These are phyloP conservation scores for Amorphotheca resinae DNA, from an alignment of 495 filamentous ascomycete species.

Conservation along the genomic window DNA sequence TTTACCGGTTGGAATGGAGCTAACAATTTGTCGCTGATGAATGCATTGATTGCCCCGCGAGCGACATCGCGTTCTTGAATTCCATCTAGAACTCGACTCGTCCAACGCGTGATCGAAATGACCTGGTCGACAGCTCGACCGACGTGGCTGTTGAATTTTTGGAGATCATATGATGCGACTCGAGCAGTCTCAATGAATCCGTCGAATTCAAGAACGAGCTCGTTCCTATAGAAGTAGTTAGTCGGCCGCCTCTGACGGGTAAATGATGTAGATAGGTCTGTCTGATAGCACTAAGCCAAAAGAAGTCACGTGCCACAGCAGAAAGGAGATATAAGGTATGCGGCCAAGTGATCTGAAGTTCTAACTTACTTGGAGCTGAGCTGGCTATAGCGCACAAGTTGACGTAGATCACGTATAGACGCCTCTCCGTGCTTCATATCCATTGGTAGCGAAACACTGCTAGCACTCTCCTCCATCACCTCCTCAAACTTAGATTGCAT, in stretches of 20 bases:
- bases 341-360: slow-evolving; percentile 17
- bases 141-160: slow-evolving; percentile 55
- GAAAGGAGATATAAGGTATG: slow-evolving; percentile 14
- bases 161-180: slow-evolving; percentile 42
- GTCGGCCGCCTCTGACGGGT: background rate
- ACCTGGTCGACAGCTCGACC: slow-evolving; percentile 57
- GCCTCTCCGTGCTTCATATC: slow-evolving; percentile 62
- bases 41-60: slow-evolving; percentile 27
- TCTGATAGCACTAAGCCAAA: background rate
- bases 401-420: slow-evolving; percentile 59
- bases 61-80: slow-evolving; percentile 28
- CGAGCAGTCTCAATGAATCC: slow-evolving; percentile 50
- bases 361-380: slow-evolving; percentile 18
- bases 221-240: slow-evolving; percentile 30
- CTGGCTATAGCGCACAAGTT: slow-evolving; percentile 35
- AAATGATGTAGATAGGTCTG: slow-evolving; percentile 24
- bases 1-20: slow-evolving; percentile 43
- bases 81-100: slow-evolving; percentile 38
- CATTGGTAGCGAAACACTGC: slow-evolving; percentile 46
- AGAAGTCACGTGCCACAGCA: background rate
- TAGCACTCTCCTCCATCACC: slow-evolving; percentile 46
- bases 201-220: slow-evolving; percentile 54
- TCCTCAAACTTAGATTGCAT: slow-evolving; percentile 54
- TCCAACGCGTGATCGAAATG: slow-evolving; percentile 54
- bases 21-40: slow-evolving; percentile 34